Evolutionary conservation across 805 yeast genomes (phyloP).

Genomic region (Zygosaccharomyces kombuchaensis): DNA sequence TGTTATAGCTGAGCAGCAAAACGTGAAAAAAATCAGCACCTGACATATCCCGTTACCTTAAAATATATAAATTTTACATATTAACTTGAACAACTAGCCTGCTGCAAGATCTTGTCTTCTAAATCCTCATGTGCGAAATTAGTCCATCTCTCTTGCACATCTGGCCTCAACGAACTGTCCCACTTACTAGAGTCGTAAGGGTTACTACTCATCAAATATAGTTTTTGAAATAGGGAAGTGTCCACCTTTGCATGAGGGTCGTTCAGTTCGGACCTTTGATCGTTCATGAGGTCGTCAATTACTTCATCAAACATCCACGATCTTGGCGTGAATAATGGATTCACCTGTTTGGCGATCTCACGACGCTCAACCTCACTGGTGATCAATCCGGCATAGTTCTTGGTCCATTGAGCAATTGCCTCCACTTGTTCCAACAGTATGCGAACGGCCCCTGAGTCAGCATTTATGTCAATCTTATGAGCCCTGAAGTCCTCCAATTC

Average conservation of each 20-base stretch:
- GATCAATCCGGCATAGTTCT: constrained; percentile 43
- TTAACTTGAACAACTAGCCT: constrained; percentile 15
- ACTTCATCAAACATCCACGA: constrained; percentile 87
- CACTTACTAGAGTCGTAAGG: constrained; percentile 71
- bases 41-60: neutral
- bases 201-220: constrained; percentile 64
- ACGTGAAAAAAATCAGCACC: neutral
- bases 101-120: constrained; percentile 9
- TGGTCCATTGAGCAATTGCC: constrained; percentile 49
- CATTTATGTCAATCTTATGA: constrained; percentile 24
- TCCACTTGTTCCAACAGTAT: constrained; percentile 38
- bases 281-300: constrained; percentile 51
- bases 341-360: constrained; percentile 42
- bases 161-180: constrained; percentile 51
- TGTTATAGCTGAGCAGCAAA: neutral
- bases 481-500: constrained; percentile 26
- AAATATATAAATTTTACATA: neutral
- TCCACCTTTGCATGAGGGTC: constrained; percentile 21
- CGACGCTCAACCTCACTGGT: constrained; percentile 35
- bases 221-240: constrained; percentile 48
- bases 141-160: constrained; percentile 53
- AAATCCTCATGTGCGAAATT: constrained; percentile 6
- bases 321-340: constrained; percentile 80
- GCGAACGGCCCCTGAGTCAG: constrained; percentile 37
- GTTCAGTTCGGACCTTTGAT: constrained; percentile 42